These are phyloP conservation scores for Phytophthora cactorum DNA, from an alignment of 352 stramenopile species.

Conservation along the genomic window DNA sequence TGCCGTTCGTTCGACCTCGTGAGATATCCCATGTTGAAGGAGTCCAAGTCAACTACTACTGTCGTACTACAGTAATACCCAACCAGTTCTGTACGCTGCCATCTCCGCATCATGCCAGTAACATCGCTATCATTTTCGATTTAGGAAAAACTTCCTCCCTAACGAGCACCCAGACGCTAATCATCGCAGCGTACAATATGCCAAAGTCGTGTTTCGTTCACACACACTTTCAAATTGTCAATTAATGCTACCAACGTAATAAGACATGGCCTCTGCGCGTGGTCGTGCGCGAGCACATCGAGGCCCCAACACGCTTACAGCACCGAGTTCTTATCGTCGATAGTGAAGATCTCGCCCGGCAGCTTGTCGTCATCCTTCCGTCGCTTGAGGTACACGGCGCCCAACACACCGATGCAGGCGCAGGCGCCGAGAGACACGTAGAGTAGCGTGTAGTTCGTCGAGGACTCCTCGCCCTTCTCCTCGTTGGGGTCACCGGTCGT, in stretches of 20 bases:
- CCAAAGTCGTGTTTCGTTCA: constrained; percentile 36
- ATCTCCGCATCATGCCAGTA: not conserved
- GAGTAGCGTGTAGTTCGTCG: constrained; percentile 15
- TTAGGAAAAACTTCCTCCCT: constrained; percentile 3
- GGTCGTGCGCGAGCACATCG: not conserved
- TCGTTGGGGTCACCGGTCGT: constrained; percentile 26
- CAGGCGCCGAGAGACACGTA: constrained; percentile 45
- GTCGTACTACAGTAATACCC: no score
- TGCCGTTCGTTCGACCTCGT: no score
- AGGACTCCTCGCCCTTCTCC: constrained; percentile 19
- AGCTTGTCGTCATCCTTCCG: constrained; percentile 55
- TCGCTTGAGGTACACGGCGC: constrained; percentile 64
- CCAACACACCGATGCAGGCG: constrained; percentile 56
- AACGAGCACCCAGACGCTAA: not conserved
- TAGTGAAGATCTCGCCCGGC: constrained; percentile 74
- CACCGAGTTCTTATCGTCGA: constrained; percentile 78
- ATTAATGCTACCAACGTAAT: constrained; percentile 48
- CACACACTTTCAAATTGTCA: constrained; percentile 45
- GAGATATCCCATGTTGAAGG: not conserved
- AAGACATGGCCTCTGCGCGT: constrained; percentile 33
- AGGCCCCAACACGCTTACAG: constrained; percentile 48
- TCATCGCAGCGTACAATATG: constrained; percentile 5
- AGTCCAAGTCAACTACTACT: not conserved
- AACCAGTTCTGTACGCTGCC: not conserved
- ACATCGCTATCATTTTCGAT: constrained; percentile 6